These are phyloP conservation scores for Ustulina deusta DNA, from an alignment of 2,329 filamentous ascomycete species.

Conservation along the genomic window DNA sequence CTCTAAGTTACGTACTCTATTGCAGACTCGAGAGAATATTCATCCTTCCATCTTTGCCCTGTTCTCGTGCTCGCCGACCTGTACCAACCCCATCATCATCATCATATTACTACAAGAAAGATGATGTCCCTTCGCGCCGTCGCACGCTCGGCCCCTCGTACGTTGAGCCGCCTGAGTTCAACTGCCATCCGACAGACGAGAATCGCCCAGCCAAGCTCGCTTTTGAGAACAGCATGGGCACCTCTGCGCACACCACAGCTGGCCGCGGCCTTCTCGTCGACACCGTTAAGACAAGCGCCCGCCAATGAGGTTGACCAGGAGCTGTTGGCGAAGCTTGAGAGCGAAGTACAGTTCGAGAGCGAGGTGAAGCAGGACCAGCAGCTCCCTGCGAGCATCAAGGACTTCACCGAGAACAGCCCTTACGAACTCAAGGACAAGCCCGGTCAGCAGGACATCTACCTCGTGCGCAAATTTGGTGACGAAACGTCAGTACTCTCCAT, in stretches of 20 bases:
- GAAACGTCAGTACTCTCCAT: constrained; percentile 76
- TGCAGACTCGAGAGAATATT: neutral
- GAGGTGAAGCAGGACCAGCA: constrained; percentile 80
- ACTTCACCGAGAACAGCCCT: constrained; percentile 86
- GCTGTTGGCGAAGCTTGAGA: constrained; percentile 85
- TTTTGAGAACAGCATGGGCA: constrained; percentile 61
- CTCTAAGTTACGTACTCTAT: constrained; percentile 9
- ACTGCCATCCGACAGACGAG: constrained; percentile 64
- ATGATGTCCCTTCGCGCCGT: constrained; percentile 79
- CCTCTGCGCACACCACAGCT: constrained; percentile 53
- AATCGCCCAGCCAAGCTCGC: constrained; percentile 61
- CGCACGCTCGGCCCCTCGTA: constrained; percentile 75
- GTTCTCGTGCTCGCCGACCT: neutral
- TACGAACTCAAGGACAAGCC: constrained; percentile 86
- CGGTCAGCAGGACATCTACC: constrained; percentile 87
- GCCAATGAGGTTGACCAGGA: constrained; percentile 75
- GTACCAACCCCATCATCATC: neutral
- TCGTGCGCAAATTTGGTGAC: constrained; percentile 85
- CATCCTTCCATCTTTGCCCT: neutral
- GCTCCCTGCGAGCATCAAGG: constrained; percentile 81
- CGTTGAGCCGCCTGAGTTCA: constrained; percentile 67
- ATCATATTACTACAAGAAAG: constrained; percentile 57
- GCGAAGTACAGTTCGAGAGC: constrained; percentile 85
- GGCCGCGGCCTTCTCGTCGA: constrained; percentile 65
- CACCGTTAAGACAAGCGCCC: constrained; percentile 57